These are phyloP conservation scores for Bipolaris bicolor DNA, from an alignment of 2,329 filamentous ascomycete species.

Conservation along the genomic window DNA sequence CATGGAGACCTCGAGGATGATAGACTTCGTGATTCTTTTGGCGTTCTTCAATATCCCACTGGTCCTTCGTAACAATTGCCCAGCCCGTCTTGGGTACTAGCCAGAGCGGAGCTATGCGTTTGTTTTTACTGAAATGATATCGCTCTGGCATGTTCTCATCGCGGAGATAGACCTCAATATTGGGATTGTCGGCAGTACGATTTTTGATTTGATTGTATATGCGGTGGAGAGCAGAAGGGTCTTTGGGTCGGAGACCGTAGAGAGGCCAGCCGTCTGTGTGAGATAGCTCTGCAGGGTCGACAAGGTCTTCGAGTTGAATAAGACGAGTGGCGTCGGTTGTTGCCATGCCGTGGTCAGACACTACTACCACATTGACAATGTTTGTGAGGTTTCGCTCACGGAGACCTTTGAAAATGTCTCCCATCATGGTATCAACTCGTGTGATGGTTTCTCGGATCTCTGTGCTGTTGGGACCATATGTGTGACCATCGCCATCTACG, in stretches of 20 bases:
- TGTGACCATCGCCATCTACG: constrained; percentile 86
- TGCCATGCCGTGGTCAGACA: constrained; percentile 98
- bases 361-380: constrained; percentile 93
- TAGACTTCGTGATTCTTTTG: constrained; percentile 71
- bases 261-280: constrained; percentile 95
- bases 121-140: constrained; percentile 88
- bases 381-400: constrained; percentile 81
- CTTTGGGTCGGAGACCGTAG: constrained; percentile 83
- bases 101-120: constrained; percentile 93
- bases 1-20: constrained; percentile 83
- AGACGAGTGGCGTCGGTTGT: constrained; percentile 82
- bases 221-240: constrained; percentile 66
- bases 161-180: constrained; percentile 85
- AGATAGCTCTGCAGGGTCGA: constrained; percentile 77
- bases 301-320: constrained; percentile 86
- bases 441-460: constrained; percentile 81
- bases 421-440: constrained; percentile 83
- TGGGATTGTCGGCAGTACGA: constrained; percentile 66
- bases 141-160: constrained; percentile 88
- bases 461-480: constrained; percentile 91
- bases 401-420: constrained; percentile 74
- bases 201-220: constrained; percentile 67
- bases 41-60: constrained; percentile 76
- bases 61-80: constrained; percentile 81
- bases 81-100: constrained; percentile 90